Evolutionary conservation across 2,329 filamentous ascomycete genomes (phyloP).

Genomic region (Laburnicola sp.): DNA sequence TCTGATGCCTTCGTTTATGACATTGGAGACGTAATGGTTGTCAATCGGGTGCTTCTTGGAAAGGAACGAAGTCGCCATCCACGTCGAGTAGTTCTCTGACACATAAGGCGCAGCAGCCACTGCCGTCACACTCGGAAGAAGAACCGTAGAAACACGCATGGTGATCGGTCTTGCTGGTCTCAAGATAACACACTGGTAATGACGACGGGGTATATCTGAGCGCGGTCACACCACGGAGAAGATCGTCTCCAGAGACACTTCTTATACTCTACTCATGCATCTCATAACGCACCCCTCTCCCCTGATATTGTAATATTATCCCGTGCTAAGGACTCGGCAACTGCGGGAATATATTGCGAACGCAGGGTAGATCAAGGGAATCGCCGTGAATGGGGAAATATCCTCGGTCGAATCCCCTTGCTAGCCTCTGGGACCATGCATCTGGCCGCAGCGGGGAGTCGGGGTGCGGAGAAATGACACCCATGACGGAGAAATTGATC

Average conservation of each 20-base stretch:
- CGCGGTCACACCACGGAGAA: neutral
- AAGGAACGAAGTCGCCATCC: conserved; percentile 56
- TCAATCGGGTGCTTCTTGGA: conserved; percentile 44
- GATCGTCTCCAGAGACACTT: neutral
- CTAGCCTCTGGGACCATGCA: neutral
- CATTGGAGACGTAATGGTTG: conserved; percentile 52
- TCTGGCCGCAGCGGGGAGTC: neutral
- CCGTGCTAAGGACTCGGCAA: conserved; percentile 4
- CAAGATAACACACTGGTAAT: neutral
- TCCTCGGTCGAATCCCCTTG: conserved; percentile 1
- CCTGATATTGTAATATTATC: neutral
- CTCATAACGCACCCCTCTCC: neutral
- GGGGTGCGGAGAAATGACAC: neutral
- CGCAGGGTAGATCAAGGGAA: neutral
- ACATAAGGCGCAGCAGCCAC: conserved; percentile 28
- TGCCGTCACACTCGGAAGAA: conserved; percentile 26
- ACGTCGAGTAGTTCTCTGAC: conserved; percentile 38
- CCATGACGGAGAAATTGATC: conserved; percentile 2
- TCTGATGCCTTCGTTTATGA: conserved; percentile 54
- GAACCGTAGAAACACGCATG: conserved; percentile 5
- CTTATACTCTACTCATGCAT: neutral
- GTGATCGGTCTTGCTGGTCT: neutral
- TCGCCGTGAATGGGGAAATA: neutral
- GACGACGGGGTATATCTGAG: neutral
- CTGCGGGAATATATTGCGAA: neutral